A percentile compares a stretch with the other conserved stretches of the same genome.
phyloP scores from a whole-genome alignment of 805 yeast genomes.

The Candida lessepsii region DNA sequence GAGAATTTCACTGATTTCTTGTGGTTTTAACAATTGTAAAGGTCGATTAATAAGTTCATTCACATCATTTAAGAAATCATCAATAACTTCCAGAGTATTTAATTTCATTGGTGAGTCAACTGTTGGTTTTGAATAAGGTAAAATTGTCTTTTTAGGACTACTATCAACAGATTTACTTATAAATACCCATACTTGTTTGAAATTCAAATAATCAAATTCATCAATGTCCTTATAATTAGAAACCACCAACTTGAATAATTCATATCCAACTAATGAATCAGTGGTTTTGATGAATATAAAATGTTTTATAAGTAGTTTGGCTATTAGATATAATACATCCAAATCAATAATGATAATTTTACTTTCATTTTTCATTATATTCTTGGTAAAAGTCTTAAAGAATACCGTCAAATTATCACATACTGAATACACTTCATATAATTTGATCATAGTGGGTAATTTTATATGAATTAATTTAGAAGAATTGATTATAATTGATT shows the following conservation, averaged over 20 bases:
- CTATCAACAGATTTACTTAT: conserved; percentile 17
- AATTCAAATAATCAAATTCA: conserved; percentile 34
- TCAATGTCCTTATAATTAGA: conserved; percentile 36
- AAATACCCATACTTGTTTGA: conserved; percentile 35
- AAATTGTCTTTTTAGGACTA: neutral
- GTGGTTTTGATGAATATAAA: conserved; percentile 32
- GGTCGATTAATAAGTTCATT: conserved; percentile 18
- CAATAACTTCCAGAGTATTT: conserved; percentile 8
- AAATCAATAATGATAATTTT: conserved; percentile 39
- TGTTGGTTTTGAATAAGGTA: conserved; percentile 23
- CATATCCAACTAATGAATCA: conserved; percentile 32
- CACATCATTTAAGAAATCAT: conserved; percentile 29
- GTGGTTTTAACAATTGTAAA: conserved; percentile 5
- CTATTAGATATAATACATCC: conserved; percentile 40
- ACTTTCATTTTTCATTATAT: conserved; percentile 38
- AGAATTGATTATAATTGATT: conserved; percentile 31
- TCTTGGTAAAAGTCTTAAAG: conserved; percentile 34
- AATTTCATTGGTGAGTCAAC: conserved; percentile 35
- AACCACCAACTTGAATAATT: conserved; percentile 34
- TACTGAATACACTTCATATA: conserved; percentile 32
- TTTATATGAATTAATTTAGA: conserved; percentile 37
- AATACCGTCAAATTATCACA: conserved; percentile 44
- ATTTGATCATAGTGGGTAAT: conserved; percentile 26
- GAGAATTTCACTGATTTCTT: conserved; percentile 10
- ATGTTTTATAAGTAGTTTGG: conserved; percentile 31